Conservation (phyloP, 2,329 filamentous ascomycete genomes). For the Diaporthe aspalathi region DNA sequence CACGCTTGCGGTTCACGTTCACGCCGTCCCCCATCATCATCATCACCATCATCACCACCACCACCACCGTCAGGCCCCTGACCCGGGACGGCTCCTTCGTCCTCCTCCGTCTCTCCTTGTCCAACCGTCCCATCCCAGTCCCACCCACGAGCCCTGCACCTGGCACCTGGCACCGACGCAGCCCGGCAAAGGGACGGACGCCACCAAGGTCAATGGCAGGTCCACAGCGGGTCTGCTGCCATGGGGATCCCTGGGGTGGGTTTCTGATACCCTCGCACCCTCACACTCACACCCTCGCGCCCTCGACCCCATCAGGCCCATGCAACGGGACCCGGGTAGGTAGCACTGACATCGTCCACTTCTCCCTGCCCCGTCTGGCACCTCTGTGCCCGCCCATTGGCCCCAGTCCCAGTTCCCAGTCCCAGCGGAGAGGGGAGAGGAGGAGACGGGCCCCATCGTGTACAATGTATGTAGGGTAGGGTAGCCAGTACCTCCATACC, state of each 20-base stretch:
- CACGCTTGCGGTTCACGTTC: not conserved
- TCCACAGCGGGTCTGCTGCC: conserved; percentile 35
- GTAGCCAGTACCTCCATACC: not conserved
- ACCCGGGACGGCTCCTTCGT: conserved; percentile 26
- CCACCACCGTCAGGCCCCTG: conserved; percentile 29
- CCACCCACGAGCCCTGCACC: conserved; percentile 38
- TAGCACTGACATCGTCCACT: conserved; percentile 32
- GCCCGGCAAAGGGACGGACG: conserved; percentile 35
- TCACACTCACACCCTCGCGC: not conserved
- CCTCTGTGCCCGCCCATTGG: conserved; percentile 12
- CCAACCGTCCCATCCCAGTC: conserved; percentile 35
- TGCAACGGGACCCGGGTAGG: conserved; percentile 33
- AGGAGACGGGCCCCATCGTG: not conserved
- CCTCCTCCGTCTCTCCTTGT: not conserved
- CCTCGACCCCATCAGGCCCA: not conserved
- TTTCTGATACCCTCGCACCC: conserved; percentile 28
- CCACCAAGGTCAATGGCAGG: conserved; percentile 37
- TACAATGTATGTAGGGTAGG: too few relatives aligned
- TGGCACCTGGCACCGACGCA: conserved; percentile 23
- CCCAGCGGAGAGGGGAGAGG: not conserved
- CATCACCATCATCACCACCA: too few relatives aligned
- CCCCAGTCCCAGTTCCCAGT: not conserved
- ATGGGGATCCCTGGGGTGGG: conserved; percentile 35
- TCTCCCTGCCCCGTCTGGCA: conserved; percentile 14
- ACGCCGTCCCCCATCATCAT: too few relatives aligned